phyloP scores from a whole-genome alignment of 23 red algal species.

The Gracilaria gracilis region DNA sequence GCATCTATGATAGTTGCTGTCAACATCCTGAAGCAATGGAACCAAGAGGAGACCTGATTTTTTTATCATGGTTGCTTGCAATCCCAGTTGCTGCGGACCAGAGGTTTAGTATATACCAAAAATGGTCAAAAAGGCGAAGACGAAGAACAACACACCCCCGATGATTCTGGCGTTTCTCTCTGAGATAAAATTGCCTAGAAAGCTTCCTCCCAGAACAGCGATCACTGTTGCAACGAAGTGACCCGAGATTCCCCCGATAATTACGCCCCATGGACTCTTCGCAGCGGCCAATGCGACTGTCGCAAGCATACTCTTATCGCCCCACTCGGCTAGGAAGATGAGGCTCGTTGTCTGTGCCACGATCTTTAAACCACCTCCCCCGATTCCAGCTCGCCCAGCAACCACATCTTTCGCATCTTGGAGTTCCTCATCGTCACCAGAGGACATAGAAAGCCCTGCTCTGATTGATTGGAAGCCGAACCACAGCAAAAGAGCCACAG shows the following conservation, averaged over 20 bases:
- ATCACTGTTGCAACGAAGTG: constrained; percentile 90
- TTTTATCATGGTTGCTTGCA: constrained; percentile 12
- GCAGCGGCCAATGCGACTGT: constrained; percentile 96
- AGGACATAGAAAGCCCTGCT: constrained; percentile 69
- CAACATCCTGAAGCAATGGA: too few species aligned
- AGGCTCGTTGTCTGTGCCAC: constrained; percentile 85
- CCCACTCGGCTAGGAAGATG: constrained; percentile 98
- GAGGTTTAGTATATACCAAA: constrained; percentile 81
- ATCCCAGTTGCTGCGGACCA: not conserved
- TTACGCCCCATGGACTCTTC: constrained; percentile 91
- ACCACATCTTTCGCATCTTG: constrained; percentile 83
- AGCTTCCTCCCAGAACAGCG: constrained; percentile 90
- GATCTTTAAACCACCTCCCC: constrained; percentile 55
- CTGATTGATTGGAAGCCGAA: constrained; percentile 94
- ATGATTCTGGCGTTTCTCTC: constrained; percentile 86
- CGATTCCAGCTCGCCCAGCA: constrained; percentile 34
- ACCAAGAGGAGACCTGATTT: too few species aligned
- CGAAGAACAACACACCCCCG: constrained; percentile 89
- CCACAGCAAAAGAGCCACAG: constrained; percentile 93
- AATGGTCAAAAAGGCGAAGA: constrained; percentile 93
- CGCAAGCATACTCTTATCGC: constrained; percentile 94
- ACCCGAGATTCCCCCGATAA: constrained; percentile 90
- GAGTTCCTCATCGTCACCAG: constrained; percentile 75
- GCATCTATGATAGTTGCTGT: too few species aligned
- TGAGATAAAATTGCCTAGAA: constrained; percentile 85